Evolutionary conservation across 805 yeast genomes (phyloP), one percentile per base, ranked within the genome.

Genomic region (Naumovozyma baii): DNA sequence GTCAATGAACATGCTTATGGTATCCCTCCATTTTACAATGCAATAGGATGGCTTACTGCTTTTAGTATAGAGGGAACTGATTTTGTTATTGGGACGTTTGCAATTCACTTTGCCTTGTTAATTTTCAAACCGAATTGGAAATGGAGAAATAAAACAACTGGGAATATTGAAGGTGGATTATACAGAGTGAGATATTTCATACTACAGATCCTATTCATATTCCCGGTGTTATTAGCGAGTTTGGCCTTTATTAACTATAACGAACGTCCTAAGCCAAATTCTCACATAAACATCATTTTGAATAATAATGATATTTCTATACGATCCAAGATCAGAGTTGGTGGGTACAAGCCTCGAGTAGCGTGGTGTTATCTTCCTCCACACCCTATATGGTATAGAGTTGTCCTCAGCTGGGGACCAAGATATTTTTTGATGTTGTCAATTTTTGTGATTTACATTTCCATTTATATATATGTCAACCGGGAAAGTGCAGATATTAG

Each of bases 51-150:
- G 67, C 78, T 84, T 59, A 82, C 94, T 1, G 83, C 88, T 3
- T 69, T 78, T 31, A 71, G 85, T 17, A 80, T 83, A 12, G 94
- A 84, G 59, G 94, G 94, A 16, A 86, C 88, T 1, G 96, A 87
- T 60, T 54, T 85, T 28, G 87, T 92, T 14, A 87, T 86, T 38
- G 64, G 85, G 25, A 71, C 80, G 28, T 82, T 87, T 62, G 95
- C 96, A 1, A 61, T 86, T 13, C 95, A 87, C 61, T 81, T 90
- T 8, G 84, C 77, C 19, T 54, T 86, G 33, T 63, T 85, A 22
- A 80, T 87, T 3, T 83, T 84, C 58, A 65, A 67, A 43, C 85
- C 90, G 1, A 68, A 66, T 20, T 67, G 69, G 42, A 69, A 66
- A 41, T 67, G 71, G 48, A 59, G 61, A 34, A 57, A 56, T 42